phyloP scores from a whole-genome alignment of 495 filamentous ascomycete species.

The Penicillium dipodomyicola region DNA sequence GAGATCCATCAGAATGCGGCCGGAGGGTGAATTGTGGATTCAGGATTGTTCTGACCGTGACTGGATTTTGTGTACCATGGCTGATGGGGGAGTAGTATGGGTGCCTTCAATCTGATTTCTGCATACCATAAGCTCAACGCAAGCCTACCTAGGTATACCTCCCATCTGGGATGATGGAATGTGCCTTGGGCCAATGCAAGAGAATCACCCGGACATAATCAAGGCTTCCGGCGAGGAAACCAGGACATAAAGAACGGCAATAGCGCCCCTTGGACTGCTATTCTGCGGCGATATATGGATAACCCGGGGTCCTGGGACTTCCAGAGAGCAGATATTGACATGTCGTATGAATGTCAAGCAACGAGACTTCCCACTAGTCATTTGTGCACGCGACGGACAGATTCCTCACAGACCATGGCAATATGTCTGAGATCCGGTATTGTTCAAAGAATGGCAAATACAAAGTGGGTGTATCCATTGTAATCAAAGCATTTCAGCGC shows the following conservation, averaged over 20 bases:
- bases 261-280: not conserved
- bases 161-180: not conserved
- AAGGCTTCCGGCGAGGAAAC: not conserved
- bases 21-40: too few species aligned
- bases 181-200: not conserved
- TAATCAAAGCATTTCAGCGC: not conserved
- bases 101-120: not conserved
- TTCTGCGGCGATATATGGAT: not conserved
- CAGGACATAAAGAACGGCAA: not conserved
- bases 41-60: too few species aligned
- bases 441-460: not conserved
- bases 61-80: not conserved
- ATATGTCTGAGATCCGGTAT: not conserved
- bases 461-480: not conserved
- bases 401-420: not conserved
- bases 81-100: not conserved
- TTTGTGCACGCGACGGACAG: not conserved
- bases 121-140: not conserved
- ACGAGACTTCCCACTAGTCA: not conserved
- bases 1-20: too few species aligned
- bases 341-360: not conserved
- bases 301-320: not conserved
- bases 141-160: not conserved
- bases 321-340: not conserved
- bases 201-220: not conserved